Evolutionary conservation across 345 rosid genomes (phyloP), one percentile per base, ranked within the genome.

Genomic region (Ceriops decandra): DNA sequence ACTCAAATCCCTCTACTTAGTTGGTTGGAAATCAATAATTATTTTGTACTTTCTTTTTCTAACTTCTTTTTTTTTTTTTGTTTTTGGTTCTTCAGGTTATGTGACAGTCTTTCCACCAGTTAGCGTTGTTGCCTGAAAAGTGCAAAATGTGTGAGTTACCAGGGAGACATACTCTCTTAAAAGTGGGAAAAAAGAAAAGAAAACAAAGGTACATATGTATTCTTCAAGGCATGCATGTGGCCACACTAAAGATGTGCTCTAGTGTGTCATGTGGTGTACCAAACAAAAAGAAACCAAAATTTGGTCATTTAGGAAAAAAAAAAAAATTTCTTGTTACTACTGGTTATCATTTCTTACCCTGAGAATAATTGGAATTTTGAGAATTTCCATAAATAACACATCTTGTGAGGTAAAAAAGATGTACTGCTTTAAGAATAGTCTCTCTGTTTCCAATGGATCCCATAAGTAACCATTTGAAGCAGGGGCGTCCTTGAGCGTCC

Each of bases 161-260:
- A 42, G 58, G 56, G 42, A 28, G 38, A 22, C 33, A 33, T 20
- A 24, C 26, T 42, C 62, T 54, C 68, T 54, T 64, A n/a, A 2
- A n/a, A 38, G 36, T 2, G 30, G 3, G 30, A 5, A 9, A 9
- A 36, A 9, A 35, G 5, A 3, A 42, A 42, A 13, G 15, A 13
- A 54, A 26, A 21, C 2, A 54, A 5, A 57, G 7, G 49, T 64
- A 21, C 57, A 57, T 0, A 56, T 30, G 6, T 63, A 26, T 22
- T 69, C 24, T 53, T 32, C 19, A 64, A 71, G 5, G 57, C 56
- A 38, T 36, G 30, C 17, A 16, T 27, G 16, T 27, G 16, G 49
- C 68, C 62, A 63, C 21, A 53, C 68, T 56, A 42, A 71, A 63
- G 54, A 54, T 71, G 63, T 71, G 68, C 42, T 20, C 7, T 26